Evolutionary conservation across 1,284 basidiomycete genomes (phyloP).

Genomic region (Cutaneotrichosporon curvatum): DNA sequence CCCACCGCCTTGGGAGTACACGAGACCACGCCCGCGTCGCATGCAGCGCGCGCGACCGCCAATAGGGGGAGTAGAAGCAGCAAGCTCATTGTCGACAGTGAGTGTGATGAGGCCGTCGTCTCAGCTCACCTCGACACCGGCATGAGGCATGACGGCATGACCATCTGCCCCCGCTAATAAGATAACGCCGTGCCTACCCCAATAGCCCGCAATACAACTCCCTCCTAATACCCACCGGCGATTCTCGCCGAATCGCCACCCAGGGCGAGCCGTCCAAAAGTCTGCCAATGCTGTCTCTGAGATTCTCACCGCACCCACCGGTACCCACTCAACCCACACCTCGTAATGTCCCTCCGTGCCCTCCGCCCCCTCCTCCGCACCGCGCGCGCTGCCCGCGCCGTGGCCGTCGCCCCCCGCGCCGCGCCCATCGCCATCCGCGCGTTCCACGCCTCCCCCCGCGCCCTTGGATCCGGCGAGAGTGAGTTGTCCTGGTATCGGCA

Average conservation of each 20-base stretch:
- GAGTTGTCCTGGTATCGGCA: conserved; percentile 9
- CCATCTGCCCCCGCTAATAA: too few species aligned
- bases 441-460: conserved; percentile 31
- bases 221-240: too few species aligned
- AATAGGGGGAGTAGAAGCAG: neutral
- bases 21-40: conserved; percentile 15
- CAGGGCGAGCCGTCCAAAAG: too few species aligned
- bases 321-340: neutral
- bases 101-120: too few species aligned
- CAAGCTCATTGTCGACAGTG: too few species aligned
- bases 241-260: too few species aligned
- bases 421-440: conserved; percentile 15
- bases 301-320: too few species aligned
- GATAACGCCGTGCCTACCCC: too few species aligned
- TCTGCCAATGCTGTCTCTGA: too few species aligned
- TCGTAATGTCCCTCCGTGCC: conserved; percentile 15
- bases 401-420: conserved; percentile 10
- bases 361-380: conserved; percentile 28
- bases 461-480: conserved; percentile 40
- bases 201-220: too few species aligned
- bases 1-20: conserved; percentile 19
- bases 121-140: neutral
- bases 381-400: conserved; percentile 12
- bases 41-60: neutral
- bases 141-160: neutral